Base-by-base conservation (phyloP, 2,329 filamentous ascomycete species). In the Penicillium sp. region DNA sequence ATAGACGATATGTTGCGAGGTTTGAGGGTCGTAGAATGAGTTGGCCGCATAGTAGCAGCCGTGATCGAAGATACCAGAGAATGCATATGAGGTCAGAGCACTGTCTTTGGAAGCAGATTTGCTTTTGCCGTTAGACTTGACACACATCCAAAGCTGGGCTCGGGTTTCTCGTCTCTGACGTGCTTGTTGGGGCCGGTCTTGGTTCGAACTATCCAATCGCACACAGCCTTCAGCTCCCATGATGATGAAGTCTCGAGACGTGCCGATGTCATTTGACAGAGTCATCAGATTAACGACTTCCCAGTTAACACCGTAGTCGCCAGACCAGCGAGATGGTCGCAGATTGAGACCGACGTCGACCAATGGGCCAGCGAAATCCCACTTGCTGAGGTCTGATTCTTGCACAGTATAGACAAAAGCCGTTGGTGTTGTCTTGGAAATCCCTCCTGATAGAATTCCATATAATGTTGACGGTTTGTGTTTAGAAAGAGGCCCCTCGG, bases 241-340 rank as follows among this genome's bases (percentile, higher is more conserved):
- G 0, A 81, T 67, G 22, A 81, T 58, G 49, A 82, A 78, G 32
- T 79, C 69, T 38, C 63, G 66, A 11, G 67, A 67, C 1, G 53
- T 56, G 3, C 61, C 43, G 9, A 31, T 61, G 2, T 69, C 62
- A 16, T 77, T 72, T 1, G 55, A 61, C 16, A 82, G 66, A 0
- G 75, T 77, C 60, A 78, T 66, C 44, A 81, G 74, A 59, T 79
- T 81, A 22, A 73, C 75, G 10, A 78, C 78, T 59, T 82, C 80
- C 79, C 79, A 82, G 50, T 83, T 83, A 10, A 76, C 69, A 0
- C 80, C 81, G 11, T 80, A 70, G 43, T 82, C 78, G 3, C 80
- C 78, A 0, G 74, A 76, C 79, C 81, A 82, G 45, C 70, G 67
- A 0, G 77, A 77, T 0, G 74, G 65, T 6, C 66, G 66, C 29